These are phyloP conservation scores for Flaveria brownii DNA, from an alignment of 129 eudicot species.

Conservation along the genomic window DNA sequence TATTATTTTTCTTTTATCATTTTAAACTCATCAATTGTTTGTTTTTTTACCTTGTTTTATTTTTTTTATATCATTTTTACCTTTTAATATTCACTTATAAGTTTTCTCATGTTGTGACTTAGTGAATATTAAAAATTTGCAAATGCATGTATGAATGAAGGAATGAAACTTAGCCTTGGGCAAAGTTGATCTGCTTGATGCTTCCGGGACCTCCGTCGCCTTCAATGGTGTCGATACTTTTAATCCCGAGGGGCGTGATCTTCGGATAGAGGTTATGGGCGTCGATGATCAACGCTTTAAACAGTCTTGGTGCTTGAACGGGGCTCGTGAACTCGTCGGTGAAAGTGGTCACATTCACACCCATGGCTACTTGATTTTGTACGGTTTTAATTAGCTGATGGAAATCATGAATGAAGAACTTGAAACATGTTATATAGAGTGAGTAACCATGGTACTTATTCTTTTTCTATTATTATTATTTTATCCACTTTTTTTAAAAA, in stretches of 20 bases:
- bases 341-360: conserved; percentile 6
- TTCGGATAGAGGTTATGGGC: conserved; percentile 46
- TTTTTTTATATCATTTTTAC: too few species aligned
- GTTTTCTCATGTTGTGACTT: not conserved
- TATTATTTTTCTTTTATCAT: too few species aligned
- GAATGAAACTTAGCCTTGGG: conserved; percentile 33
- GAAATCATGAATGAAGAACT: not conserved
- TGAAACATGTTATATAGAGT: conserved; percentile 16
- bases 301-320: conserved; percentile 37
- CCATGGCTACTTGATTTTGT: conserved; percentile 3
- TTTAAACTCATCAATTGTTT: too few species aligned
- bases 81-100: too few species aligned
- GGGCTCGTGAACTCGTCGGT: conserved; percentile 21
- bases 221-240: conserved; percentile 40
- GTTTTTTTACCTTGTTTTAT: too few species aligned
- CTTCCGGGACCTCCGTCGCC: conserved; percentile 58
- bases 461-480: not conserved
- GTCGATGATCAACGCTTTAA: conserved; percentile 51
- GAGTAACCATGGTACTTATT: not conserved
- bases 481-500: not conserved
- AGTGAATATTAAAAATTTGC: not conserved
- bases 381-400: not conserved
- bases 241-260: conserved; percentile 39
- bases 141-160: not conserved
- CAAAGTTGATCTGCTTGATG: conserved; percentile 46